Base-by-base conservation (phyloP, 2,329 filamentous ascomycete species). In the Lecanoromycetidae sp. region DNA sequence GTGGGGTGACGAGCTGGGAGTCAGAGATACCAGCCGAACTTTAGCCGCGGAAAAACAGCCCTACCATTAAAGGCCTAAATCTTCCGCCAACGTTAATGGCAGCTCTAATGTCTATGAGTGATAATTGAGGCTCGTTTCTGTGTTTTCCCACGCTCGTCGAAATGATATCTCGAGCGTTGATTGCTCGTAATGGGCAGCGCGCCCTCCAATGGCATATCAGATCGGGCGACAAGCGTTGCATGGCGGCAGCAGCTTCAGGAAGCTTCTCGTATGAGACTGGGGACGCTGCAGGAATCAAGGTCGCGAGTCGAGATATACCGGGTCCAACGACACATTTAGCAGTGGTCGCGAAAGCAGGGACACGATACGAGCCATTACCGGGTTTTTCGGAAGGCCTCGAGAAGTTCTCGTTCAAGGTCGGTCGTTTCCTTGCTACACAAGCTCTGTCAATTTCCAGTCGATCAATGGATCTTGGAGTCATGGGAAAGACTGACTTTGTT, bases 351-450 rank as follows among this genome's bases (percentile, higher is more conserved):
- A 94, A 94, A 75, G 91, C 87, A 54, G 91, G 91, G 61, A 93
- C 90, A 55, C 77, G 91, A 67, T 96, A 90, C 69, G 82, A 98
- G 74, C 78, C 85, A 55, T 75, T 84, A 57, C 91, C 91, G 54
- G 91, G 91, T 56, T 76, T 95, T 66, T 83, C 90, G 55, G 83
- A 88, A 63, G 90, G 84, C 50, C 77, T 98, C 57, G 84, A 91
- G 72, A 84, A 87, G 66, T 98, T 93, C 72, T 90, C 93, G 56
- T 98, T 95, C 80, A 94, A 94, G 85, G 91, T 87, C 66, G 59
- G 69, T 61, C 23, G 45, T 33, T 51, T 43, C n/a, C 29, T 29
- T 48, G 43, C 35, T 23, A 8, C 17, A 12, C 32, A 7, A 8
- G 23, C 20, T 29, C 34, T 32, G 22, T 36, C 44, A 32, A 36